These are phyloP conservation scores for Evernia prunastri DNA, from an alignment of 495 filamentous ascomycete species.

Conservation along the genomic window DNA sequence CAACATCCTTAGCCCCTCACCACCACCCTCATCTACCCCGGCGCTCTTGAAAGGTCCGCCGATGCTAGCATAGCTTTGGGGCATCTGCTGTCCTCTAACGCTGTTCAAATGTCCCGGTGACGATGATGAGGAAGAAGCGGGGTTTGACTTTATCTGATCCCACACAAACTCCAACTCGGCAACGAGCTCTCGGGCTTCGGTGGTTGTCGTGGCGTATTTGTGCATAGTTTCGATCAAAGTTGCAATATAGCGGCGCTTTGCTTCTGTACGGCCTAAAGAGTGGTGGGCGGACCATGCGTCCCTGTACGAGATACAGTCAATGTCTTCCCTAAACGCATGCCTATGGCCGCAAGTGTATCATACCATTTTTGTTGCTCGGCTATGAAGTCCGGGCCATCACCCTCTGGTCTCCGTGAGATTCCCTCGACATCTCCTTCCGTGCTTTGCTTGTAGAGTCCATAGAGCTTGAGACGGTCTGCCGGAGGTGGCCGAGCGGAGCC, in stretches of 20 bases:
- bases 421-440: slow-evolving; percentile 96
- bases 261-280: slow-evolving; percentile 77
- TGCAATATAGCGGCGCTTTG: slow-evolving; percentile 88
- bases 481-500: slow-evolving; percentile 83
- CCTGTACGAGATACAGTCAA: slow-evolving; percentile 33
- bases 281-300: slow-evolving; percentile 89
- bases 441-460: slow-evolving; percentile 97
- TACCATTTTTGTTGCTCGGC: slow-evolving; percentile 60
- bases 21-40: slow-evolving; percentile 30
- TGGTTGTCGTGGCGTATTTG: slow-evolving; percentile 72
- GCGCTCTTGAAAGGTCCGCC: slow-evolving; percentile 29
- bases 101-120: slow-evolving; percentile 16
- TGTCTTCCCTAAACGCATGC: background rate
- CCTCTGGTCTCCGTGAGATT: slow-evolving; percentile 76
- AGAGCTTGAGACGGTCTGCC: slow-evolving; percentile 77
- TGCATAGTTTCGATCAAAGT: slow-evolving; percentile 97
- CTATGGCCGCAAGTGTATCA: slow-evolving; percentile 11
- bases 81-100: background rate
- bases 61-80: slow-evolving; percentile 33
- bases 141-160: slow-evolving; percentile 91
- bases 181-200: slow-evolving; percentile 80
- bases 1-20: slow-evolving; percentile 53
- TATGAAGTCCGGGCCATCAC: slow-evolving; percentile 45
- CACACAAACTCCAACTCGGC: slow-evolving; percentile 97
- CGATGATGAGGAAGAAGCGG: slow-evolving; percentile 38